Percentiles rank a stretch among this genome's conserved stretches.
These are phyloP conservation scores for Teunomyces aglyptinius DNA, from an alignment of 805 yeast genomes.

Conservation along the genomic window DNA sequence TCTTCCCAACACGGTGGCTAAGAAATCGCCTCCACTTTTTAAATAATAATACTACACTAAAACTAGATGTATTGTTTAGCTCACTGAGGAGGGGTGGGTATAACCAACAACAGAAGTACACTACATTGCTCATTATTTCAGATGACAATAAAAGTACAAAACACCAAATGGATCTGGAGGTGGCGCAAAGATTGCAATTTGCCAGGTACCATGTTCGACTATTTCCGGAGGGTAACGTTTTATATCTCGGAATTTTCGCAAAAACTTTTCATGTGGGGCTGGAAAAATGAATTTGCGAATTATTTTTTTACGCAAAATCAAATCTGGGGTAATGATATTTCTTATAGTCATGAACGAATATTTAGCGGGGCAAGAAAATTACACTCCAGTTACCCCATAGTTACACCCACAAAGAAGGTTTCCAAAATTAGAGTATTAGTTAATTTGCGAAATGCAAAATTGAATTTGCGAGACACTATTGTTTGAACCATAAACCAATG, in stretches of 20 bases:
- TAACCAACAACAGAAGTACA: too few relatives aligned
- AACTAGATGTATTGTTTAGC: too few relatives aligned
- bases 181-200: not conserved
- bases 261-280: not conserved
- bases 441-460: not conserved
- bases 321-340: not conserved
- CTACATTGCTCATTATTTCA: too few relatives aligned
- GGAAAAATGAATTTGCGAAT: conserved; percentile 1
- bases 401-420: not conserved
- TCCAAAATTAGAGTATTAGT: not conserved
- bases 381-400: too few relatives aligned
- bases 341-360: not conserved
- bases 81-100: too few relatives aligned
- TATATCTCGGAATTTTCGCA: conserved; percentile 3
- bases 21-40: not conserved
- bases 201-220: not conserved
- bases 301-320: not conserved
- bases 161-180: not conserved
- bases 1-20: not conserved
- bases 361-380: not conserved
- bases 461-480: not conserved
- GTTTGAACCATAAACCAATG: not conserved
- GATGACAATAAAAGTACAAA: not conserved
- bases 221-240: not conserved
- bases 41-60: not conserved